Evolutionary conservation across 2,329 filamentous ascomycete species (phyloP).

Genomic region (Hortaea sp.): DNA sequence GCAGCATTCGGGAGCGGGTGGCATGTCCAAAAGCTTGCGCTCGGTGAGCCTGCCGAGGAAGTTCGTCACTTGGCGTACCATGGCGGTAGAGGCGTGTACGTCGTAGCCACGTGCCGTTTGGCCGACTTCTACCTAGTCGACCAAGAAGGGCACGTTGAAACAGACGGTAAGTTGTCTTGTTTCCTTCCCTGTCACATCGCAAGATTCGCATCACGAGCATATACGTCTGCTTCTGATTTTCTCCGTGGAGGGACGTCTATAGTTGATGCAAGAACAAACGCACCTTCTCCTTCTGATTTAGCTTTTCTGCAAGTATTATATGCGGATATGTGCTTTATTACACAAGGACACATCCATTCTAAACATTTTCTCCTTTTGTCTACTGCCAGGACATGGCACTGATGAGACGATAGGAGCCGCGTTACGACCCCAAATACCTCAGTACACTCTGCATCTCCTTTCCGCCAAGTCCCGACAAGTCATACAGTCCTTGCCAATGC

Average conservation of each 20-base stretch:
- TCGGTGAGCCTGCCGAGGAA: constrained; percentile 43
- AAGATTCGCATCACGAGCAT: constrained; percentile 14
- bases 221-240: constrained; percentile 13
- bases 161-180: constrained; percentile 43
- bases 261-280: constrained; percentile 17
- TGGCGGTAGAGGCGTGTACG: constrained; percentile 61
- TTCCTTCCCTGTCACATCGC: background rate
- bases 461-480: constrained; percentile 67
- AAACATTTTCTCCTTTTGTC: background rate
- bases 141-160: constrained; percentile 74
- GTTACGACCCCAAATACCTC: constrained; percentile 58
- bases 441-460: constrained; percentile 66
- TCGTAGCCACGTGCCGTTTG: constrained; percentile 57
- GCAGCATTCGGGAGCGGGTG: constrained; percentile 68
- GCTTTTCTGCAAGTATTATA: constrained; percentile 3
- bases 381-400: background rate
- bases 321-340: constrained; percentile 7
- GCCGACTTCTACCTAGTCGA: constrained; percentile 75
- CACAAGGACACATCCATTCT: constrained; percentile 7
- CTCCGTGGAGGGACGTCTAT: constrained; percentile 17
- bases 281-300: constrained; percentile 6
- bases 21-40: constrained; percentile 56
- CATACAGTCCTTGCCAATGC: constrained; percentile 66
- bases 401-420: constrained; percentile 31
- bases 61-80: constrained; percentile 69